These are phyloP conservation scores for Nidula microcarpa DNA, from an alignment of 768 basidiomycete genomes.

Conservation along the genomic window DNA sequence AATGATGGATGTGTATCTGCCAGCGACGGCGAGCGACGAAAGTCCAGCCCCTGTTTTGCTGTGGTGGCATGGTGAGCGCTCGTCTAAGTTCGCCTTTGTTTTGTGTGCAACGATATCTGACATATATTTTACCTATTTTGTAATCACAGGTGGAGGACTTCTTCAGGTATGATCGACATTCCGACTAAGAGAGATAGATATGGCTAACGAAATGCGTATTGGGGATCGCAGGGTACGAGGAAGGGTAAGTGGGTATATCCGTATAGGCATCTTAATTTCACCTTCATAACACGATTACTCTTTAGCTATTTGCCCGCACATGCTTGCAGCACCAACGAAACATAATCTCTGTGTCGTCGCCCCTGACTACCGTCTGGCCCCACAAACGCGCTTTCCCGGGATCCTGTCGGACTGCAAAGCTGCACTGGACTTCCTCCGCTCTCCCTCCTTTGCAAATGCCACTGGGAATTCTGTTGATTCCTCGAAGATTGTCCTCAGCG, in stretches of 20 bases:
- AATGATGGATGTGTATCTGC: slow-evolving; percentile 28
- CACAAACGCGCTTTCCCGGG: slow-evolving; percentile 28
- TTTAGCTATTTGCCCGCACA: slow-evolving; percentile 26
- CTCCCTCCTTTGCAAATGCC: slow-evolving; percentile 16
- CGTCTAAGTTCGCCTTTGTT: background rate
- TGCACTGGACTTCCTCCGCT: slow-evolving; percentile 27
- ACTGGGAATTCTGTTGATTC: slow-evolving; percentile 24
- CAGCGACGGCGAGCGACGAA: slow-evolving; percentile 19
- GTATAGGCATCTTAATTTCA: background rate
- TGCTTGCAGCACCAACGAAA: slow-evolving; percentile 23
- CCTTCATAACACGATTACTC: background rate
- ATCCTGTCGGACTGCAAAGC: slow-evolving; percentile 28
- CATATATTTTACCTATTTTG: background rate
- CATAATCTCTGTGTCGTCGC: slow-evolving; percentile 27
- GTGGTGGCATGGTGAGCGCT: slow-evolving; percentile 36
- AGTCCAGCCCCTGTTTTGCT: slow-evolving; percentile 23
- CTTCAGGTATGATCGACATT: slow-evolving; percentile 17
- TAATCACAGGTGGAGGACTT: slow-evolving; percentile 28
- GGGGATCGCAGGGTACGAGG: background rate
- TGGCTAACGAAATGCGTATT: no score
- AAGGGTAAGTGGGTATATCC: background rate
- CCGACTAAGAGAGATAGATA: no score
- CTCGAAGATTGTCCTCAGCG: slow-evolving; percentile 25
- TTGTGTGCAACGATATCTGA: background rate
- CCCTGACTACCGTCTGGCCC: slow-evolving; percentile 32